These are phyloP conservation scores for Withania somnifera DNA, from an alignment of 305 asterid genomes.

Conservation along the genomic window DNA sequence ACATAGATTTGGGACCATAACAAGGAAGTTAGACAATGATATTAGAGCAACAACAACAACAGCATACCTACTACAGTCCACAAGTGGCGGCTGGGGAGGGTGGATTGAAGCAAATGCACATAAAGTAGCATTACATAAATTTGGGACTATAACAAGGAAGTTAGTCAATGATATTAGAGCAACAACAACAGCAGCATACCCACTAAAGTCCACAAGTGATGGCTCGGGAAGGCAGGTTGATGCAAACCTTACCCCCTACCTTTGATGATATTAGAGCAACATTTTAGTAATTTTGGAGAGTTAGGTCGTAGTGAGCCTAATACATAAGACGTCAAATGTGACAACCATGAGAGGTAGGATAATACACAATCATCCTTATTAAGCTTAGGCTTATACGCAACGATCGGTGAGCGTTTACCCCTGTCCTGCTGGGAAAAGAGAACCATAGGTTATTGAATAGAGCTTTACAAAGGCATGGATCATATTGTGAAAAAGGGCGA, in stretches of 20 bases:
- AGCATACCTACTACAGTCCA: no score
- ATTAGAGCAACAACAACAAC: no score
- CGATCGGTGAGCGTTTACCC: neutral
- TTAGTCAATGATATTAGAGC: neutral
- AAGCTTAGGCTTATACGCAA: neutral
- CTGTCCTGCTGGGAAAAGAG: neutral
- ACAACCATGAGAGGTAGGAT: neutral
- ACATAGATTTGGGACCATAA: neutral
- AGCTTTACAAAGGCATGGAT: neutral
- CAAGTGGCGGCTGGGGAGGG: no score
- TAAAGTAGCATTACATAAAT: no score
- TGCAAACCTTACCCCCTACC: no score
- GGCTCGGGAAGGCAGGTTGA: no score
- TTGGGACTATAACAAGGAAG: neutral
- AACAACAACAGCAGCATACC: neutral
- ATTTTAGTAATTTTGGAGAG: neutral
- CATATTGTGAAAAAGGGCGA: neutral
- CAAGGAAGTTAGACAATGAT: no score
- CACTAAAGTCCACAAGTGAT: no score
- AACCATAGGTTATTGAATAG: neutral
- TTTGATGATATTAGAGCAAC: neutral
- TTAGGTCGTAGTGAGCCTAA: neutral
- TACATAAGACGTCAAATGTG: neutral
- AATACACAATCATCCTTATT: neutral
- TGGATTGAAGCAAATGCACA: no score